These are phyloP conservation scores for Sutorius eximius DNA, from an alignment of 1,284 basidiomycete genomes.

Conservation along the genomic window DNA sequence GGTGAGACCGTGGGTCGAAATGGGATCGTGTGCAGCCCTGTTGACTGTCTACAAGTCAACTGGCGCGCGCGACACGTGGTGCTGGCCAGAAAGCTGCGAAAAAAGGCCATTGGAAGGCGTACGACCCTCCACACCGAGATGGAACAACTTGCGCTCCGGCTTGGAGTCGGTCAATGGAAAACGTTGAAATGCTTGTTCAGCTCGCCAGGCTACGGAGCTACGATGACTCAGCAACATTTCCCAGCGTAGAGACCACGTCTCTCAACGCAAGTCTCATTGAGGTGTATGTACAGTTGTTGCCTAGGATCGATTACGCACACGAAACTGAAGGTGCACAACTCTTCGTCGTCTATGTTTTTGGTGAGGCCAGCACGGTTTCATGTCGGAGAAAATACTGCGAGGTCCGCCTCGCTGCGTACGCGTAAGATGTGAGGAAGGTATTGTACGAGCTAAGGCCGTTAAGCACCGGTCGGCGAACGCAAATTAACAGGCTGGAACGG, in stretches of 20 bases:
- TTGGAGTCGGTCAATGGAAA: slow-evolving; percentile 4
- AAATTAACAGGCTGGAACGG: too few relatives aligned
- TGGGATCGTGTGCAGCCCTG: slow-evolving; percentile 13
- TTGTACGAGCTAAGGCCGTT: too few relatives aligned
- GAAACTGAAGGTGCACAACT: too few relatives aligned
- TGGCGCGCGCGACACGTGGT: slow-evolving; percentile 10
- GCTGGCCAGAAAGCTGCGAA: slow-evolving; percentile 18
- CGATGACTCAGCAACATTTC: slow-evolving; percentile 26
- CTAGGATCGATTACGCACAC: too few relatives aligned
- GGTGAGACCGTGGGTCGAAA: slow-evolving; percentile 2
- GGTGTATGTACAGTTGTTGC: too few relatives aligned
- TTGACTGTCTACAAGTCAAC: slow-evolving; percentile 11
- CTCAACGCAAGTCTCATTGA: too few relatives aligned
- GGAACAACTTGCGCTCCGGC: not conserved
- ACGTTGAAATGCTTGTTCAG: not conserved
- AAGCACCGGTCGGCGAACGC: too few relatives aligned
- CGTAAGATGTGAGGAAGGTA: too few relatives aligned
- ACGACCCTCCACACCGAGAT: slow-evolving; percentile 18
- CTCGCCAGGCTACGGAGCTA: not conserved
- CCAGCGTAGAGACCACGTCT: too few relatives aligned
- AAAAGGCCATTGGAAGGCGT: slow-evolving; percentile 24
- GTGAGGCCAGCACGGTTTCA: not conserved
- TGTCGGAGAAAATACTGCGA: too few relatives aligned
- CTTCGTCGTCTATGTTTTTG: too few relatives aligned
- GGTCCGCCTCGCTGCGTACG: too few relatives aligned